Evolutionary conservation across 192 early-diverging fungal genomes (phyloP).

Genomic region (Dispira simplex): DNA sequence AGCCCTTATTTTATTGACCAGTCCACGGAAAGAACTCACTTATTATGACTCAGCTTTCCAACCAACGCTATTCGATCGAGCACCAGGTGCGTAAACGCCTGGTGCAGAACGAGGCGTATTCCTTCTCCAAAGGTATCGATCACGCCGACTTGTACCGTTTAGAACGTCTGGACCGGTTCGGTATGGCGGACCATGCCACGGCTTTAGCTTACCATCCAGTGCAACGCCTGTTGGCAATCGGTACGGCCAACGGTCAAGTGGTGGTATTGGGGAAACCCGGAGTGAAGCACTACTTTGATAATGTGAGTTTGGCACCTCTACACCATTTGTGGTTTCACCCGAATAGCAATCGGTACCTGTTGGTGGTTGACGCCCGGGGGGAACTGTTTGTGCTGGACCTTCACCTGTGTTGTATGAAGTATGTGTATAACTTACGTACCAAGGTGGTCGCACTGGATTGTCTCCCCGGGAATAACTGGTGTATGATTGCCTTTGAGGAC

Average conservation of each 20-base stretch:
- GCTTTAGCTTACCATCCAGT: neutral
- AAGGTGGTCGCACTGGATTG: neutral
- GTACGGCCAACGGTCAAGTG: conserved; percentile 2
- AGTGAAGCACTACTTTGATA: neutral
- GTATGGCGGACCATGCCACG: neutral
- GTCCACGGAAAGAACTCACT: too few species aligned
- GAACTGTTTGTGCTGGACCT: conserved; percentile 3
- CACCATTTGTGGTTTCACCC: neutral
- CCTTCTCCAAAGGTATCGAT: neutral
- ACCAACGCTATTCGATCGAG: neutral
- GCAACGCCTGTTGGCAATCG: neutral
- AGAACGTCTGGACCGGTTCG: neutral
- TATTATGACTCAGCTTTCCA: too few species aligned
- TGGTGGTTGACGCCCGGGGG: neutral
- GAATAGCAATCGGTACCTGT: neutral
- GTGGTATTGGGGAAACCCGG: neutral
- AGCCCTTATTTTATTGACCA: too few species aligned
- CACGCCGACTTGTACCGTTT: neutral
- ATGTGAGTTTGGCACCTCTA: neutral
- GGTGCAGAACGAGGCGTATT: neutral
- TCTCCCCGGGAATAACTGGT: neutral
- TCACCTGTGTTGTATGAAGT: neutral
- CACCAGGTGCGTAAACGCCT: neutral
- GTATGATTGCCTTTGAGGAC: neutral
- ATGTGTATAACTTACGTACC: neutral